Base-by-base conservation (phyloP, 2,329 filamentous ascomycete species). In the Botryotinia convoluta region DNA sequence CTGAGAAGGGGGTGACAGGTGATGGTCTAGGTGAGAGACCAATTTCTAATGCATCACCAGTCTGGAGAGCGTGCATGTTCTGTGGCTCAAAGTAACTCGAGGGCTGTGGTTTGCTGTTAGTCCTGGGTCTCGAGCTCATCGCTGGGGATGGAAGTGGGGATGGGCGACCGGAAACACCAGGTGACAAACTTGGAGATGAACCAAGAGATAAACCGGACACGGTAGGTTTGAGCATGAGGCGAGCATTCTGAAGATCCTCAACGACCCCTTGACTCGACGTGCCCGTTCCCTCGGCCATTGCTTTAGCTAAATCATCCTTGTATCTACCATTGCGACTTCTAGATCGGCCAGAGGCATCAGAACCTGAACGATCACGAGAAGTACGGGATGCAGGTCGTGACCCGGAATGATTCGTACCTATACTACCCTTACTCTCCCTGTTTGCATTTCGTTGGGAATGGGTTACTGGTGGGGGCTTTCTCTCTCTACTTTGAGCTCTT, bases 241-340 rank as follows among this genome's bases (percentile, higher is more conserved):
- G 78, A 37, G 74, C 63, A 62, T 74, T 69, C n/a, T 77, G 77
- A 68, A 76, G 65, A 35, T 79, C 78, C 37, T 78, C 77, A 70
- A 77, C 76, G 29, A 71, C 67, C 8, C 71, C 75, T 69, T 77
- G 76, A 39, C 72, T 76, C 14, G 76, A 77, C 57, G 69, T 78
- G 3, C 75, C 71, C 22, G 69, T 74, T 57, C 77, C 78, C 61
- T 79, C 77, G 14, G 75, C 75, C 76, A 80, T 79, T 26, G 76
- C 76, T 59, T 75, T 76, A 32, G 77, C 77, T 22, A 79, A 60
- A 71, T 80, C 80, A 72, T 80, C 79, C 68, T 75, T 78, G 65
- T 80, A 79, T 65, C 77, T 74, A 39, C 77, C 79, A 74, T 78
- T 81, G 32, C 77, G 77, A 65, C 78, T 80, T 73, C 79, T 80